phyloP scores from a whole-genome alignment of 352 stramenopile species.

The Phytophthora citricola region DNA sequence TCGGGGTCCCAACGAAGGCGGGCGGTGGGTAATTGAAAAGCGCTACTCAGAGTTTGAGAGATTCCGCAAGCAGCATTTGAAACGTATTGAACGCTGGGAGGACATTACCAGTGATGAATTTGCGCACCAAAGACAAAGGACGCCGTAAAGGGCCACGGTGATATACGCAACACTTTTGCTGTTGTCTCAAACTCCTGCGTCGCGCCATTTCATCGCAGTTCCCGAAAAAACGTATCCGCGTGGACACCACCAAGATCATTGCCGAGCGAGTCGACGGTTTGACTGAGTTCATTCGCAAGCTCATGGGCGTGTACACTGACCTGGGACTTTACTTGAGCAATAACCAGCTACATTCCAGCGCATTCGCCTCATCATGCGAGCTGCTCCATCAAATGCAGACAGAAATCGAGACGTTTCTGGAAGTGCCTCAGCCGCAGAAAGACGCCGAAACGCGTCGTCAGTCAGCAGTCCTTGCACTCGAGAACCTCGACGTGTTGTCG shows the following conservation, averaged over 20 bases:
- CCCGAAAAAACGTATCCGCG: constrained; percentile 52
- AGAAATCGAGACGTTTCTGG: constrained; percentile 50
- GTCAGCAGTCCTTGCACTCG: constrained; percentile 49
- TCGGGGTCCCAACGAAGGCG: constrained; percentile 14
- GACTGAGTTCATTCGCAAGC: constrained; percentile 51
- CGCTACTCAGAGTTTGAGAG: constrained; percentile 66
- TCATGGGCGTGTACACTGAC: constrained; percentile 60
- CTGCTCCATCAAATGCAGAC: constrained; percentile 33
- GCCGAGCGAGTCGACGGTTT: constrained; percentile 44
- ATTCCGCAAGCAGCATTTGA: constrained; percentile 48
- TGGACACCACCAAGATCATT: constrained; percentile 56
- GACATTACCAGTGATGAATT: constrained; percentile 23
- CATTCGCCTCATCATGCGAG: constrained; percentile 23
- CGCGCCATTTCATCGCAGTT: constrained; percentile 49
- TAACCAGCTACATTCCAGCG: constrained; percentile 23
- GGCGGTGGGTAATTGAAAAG: constrained; percentile 59
- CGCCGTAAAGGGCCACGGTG: constrained; percentile 2
- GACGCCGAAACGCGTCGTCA: constrained; percentile 44
- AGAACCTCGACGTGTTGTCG: constrained; percentile 31
- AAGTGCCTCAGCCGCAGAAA: constrained; percentile 52
- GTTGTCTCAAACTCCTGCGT: constrained; percentile 55
- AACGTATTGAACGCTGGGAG: constrained; percentile 54
- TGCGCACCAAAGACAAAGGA: constrained; percentile 10
- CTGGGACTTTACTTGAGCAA: constrained; percentile 53
- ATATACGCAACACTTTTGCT: constrained; percentile 43